These are phyloP conservation scores for Podospora anserina DNA, from an alignment of 495 filamentous ascomycete genomes.

Conservation along the genomic window DNA sequence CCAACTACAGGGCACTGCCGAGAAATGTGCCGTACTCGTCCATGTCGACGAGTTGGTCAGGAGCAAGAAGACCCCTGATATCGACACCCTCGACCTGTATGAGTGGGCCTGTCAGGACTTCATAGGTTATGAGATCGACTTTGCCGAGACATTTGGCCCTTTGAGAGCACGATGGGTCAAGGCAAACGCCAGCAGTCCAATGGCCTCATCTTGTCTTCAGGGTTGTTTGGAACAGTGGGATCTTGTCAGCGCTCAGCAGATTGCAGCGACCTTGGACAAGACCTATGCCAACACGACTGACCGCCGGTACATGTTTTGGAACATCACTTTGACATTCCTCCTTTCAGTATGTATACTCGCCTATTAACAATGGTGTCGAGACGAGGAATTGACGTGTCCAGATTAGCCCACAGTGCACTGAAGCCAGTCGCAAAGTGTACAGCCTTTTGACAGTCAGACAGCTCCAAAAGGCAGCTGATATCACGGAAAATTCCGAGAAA, in stretches of 20 bases:
- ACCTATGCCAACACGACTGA: constrained; percentile 36
- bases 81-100: constrained; percentile 43
- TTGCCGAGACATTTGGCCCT: constrained; percentile 41
- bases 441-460: constrained; percentile 40
- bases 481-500: constrained; percentile 34
- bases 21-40: constrained; percentile 33
- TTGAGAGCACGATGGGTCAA: constrained; percentile 44
- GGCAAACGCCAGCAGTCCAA: constrained; percentile 39
- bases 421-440: constrained; percentile 42
- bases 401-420: constrained; percentile 37
- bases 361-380: background rate
- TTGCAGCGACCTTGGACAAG: constrained; percentile 44
- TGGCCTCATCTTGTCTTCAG: constrained; percentile 39
- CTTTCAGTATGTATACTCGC: constrained; percentile 39
- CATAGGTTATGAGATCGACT: constrained; percentile 29
- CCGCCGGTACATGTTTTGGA: constrained; percentile 44
- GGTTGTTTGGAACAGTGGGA: constrained; percentile 46
- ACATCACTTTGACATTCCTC: constrained; percentile 42
- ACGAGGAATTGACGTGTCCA: constrained; percentile 26
- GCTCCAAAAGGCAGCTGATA: constrained; percentile 43
- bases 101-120: constrained; percentile 38
- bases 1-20: constrained; percentile 39
- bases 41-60: constrained; percentile 39
- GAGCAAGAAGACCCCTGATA: constrained; percentile 37
- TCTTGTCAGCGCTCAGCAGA: constrained; percentile 50